Base-by-base conservation (phyloP, 768 basidiomycete genomes). In the Megacollybia marginata region DNA sequence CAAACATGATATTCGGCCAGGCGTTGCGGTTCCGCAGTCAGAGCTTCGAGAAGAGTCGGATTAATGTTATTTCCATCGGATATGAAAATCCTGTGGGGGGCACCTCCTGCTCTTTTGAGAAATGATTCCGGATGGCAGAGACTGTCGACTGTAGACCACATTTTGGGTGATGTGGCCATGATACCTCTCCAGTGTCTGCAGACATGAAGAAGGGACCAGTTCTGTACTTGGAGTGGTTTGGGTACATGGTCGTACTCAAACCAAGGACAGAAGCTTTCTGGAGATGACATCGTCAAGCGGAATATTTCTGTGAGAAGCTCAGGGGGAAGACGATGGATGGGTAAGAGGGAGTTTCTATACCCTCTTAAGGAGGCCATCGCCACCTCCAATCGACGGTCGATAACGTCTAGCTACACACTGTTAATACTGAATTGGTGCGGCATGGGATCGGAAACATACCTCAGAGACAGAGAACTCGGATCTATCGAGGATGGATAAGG, bases 111-210 rank as follows among this genome's bases (percentile, higher is more conserved):
- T 28, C 55, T 48, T 28, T 51, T 48, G 13, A 55, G 28, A 23
- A 50, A 53, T 18, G 42, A 47, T 15, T 23, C 38, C 8, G 49
- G 43, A 12, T 44, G 40, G 9, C 36, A 15, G 35, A 46, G 44
- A 33, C 48, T 48, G 49, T 48, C 46, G 8, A 55, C 36, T 18
- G 12, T 48, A 5, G 55, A 50, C 55, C 55, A 55, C 6, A 55
- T 15, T 5, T 33, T 42, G 12, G 55, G 52, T 11, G 38, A 46
- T 16, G 49, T 53, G 19, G 55, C 55, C 16, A 56, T 48, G 8
- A 56, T 48, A 40, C 55, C 55, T 54, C 55, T 48, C 53, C 53
- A 56, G 33, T 49, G 53, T 23, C 55, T 23, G 44, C 55, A 56
- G 9, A 54, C 53, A 9, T 49, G 23, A 40, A 52, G 36, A 15